phyloP scores from a whole-genome alignment of 257 asterid genomes.

The Orobanche coerulescens region DNA sequence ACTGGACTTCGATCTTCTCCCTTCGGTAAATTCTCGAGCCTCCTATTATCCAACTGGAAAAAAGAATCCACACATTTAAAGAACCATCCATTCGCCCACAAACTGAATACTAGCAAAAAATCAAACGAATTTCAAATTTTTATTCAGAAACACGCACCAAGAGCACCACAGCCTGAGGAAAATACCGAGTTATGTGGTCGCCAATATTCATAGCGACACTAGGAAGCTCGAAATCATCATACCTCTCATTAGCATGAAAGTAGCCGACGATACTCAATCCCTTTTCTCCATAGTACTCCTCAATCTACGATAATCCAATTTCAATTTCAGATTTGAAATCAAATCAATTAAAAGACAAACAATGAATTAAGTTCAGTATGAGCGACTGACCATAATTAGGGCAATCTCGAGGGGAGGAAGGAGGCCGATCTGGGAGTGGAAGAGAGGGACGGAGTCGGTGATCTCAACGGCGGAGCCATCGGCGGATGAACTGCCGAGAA shows the following conservation, averaged over 20 bases:
- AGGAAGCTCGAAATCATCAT: conserved; percentile 68
- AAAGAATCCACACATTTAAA: conserved; percentile 18
- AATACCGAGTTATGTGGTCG: conserved; percentile 76
- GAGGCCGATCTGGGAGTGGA: conserved; percentile 89
- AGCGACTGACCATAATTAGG: conserved; percentile 58
- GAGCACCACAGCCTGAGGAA: conserved; percentile 84
- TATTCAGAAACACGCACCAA: conserved; percentile 42
- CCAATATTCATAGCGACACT: conserved; percentile 80
- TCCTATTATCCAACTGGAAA: conserved; percentile 63
- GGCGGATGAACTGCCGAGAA: conserved; percentile 66
- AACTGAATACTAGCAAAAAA: neutral
- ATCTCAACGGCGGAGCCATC: conserved; percentile 52
- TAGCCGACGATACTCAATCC: conserved; percentile 85
- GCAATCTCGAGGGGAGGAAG: conserved; percentile 92
- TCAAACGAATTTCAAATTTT: neutral
- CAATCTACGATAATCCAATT: conserved; percentile 44
- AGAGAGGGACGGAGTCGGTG: conserved; percentile 81
- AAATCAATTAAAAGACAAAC: neutral
- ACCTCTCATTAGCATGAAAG: conserved; percentile 91
- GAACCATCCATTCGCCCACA: conserved; percentile 15
- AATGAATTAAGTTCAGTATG: conserved; percentile 3
- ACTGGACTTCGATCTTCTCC: conserved; percentile 61
- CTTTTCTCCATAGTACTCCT: conserved; percentile 70
- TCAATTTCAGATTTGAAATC: neutral
- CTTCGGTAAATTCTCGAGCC: conserved; percentile 48